phyloP scores from a whole-genome alignment of 2,329 filamentous ascomycete genomes.

The Parasarocladium wereldwijsianum region DNA sequence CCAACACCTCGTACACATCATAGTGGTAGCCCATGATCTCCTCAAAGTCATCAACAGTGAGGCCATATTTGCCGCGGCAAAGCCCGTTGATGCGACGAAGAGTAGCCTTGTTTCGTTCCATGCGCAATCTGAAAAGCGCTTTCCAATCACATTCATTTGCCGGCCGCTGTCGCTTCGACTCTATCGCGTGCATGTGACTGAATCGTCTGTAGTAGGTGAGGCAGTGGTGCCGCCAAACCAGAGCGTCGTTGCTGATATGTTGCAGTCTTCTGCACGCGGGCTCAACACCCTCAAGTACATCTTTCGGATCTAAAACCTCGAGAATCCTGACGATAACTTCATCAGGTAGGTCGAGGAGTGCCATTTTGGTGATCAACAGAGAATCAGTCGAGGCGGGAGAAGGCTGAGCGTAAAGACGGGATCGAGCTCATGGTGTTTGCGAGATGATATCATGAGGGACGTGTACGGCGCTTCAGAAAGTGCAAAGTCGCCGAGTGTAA shows the following conservation, averaged over 20 bases:
- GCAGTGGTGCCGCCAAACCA: conserved; percentile 75
- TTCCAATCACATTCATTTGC: conserved; percentile 60
- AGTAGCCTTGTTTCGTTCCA: conserved; percentile 37
- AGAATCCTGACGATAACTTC: conserved; percentile 77
- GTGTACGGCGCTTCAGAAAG: no score
- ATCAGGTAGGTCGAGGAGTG: conserved; percentile 48
- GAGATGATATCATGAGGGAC: no score
- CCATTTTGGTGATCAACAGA: conserved; percentile 18
- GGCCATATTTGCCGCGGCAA: no score
- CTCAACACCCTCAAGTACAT: conserved; percentile 33
- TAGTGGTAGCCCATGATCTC: no score
- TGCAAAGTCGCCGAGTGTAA: no score
- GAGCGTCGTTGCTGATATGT: conserved; percentile 50
- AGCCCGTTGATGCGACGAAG: no score
- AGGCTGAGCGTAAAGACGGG: no score
- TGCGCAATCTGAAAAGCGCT: conserved; percentile 43
- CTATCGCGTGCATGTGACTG: conserved; percentile 50
- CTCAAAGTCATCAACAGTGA: no score
- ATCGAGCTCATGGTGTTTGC: no score
- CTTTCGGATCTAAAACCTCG: conserved; percentile 40
- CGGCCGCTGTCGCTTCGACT: conserved; percentile 34
- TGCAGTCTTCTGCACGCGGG: conserved; percentile 48
- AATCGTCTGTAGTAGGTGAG: conserved; percentile 56
- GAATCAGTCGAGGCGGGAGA: no score
- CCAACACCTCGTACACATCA: conserved; percentile 75